These are phyloP conservation scores for Syzygium grande DNA, from an alignment of 345 rosid genomes.

Conservation along the genomic window DNA sequence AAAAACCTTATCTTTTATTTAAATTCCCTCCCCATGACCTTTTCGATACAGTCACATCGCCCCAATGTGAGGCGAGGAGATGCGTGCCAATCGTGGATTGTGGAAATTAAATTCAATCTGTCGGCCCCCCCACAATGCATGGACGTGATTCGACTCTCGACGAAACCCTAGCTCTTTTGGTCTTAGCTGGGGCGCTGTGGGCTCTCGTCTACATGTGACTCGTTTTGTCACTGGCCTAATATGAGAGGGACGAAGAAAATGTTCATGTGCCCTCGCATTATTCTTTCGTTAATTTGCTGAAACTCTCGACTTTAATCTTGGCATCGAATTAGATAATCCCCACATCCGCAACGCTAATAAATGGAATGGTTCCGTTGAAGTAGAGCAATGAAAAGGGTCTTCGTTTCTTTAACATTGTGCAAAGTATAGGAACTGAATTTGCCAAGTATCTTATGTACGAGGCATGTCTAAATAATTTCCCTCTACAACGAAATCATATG, in stretches of 20 bases:
- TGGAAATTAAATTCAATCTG: background rate
- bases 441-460: background rate
- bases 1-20: background rate
- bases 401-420: background rate
- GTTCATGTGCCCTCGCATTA: background rate
- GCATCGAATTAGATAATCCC: no score
- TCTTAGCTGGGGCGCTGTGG: background rate
- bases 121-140: background rate
- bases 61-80: slow-evolving; percentile 8
- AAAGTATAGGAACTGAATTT: background rate
- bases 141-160: background rate
- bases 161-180: background rate
- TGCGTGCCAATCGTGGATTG: background rate
- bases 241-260: background rate
- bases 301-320: background rate
- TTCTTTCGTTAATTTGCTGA: background rate
- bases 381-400: background rate
- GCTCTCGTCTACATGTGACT: background rate
- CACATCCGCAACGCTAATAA: background rate
- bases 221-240: background rate
- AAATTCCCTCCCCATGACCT: background rate
- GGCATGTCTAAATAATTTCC: no score
- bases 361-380: background rate
- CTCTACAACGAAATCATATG: no score
- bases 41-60: slow-evolving; percentile 10